Evolutionary conservation across 1,284 basidiomycete species (phyloP).

Genomic region (Pyrrhoderma noxium): DNA sequence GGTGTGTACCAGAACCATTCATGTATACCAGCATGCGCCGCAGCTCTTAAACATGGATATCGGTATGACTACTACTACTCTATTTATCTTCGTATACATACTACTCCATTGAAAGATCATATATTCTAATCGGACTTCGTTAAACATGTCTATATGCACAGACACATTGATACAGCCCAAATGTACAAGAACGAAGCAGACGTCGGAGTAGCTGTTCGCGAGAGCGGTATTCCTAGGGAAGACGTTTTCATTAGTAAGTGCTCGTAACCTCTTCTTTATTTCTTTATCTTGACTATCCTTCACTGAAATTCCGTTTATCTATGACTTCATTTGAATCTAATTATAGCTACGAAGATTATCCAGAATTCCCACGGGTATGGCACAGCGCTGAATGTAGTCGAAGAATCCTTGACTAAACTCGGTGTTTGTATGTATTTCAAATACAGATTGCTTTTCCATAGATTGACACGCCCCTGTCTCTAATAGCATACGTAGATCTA

Average conservation of each 20-base stretch:
- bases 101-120: background rate
- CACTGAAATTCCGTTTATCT: background rate
- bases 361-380: conserved; percentile 32
- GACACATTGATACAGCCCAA: conserved; percentile 40
- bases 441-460: background rate
- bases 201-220: conserved; percentile 38
- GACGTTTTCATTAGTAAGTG: conserved; percentile 41
- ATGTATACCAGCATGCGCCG: conserved; percentile 32
- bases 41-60: conserved; percentile 41
- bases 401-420: conserved; percentile 35
- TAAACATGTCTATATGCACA: conserved; percentile 4
- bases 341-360: conserved; percentile 42
- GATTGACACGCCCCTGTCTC: background rate
- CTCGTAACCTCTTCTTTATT: background rate
- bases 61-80: conserved; percentile 28
- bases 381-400: conserved; percentile 30
- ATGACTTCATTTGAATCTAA: background rate
- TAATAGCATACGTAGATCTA: conserved; percentile 44
- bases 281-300: too few relatives aligned
- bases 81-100: too few relatives aligned
- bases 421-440: conserved; percentile 29
- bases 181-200: conserved; percentile 49
- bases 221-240: conserved; percentile 35
- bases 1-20: conserved; percentile 42
- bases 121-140: background rate